Evolutionary conservation across 345 rosid genomes (phyloP), one percentile per base, ranked within the genome.

Genomic region (Excoecaria cochinchinensis): DNA sequence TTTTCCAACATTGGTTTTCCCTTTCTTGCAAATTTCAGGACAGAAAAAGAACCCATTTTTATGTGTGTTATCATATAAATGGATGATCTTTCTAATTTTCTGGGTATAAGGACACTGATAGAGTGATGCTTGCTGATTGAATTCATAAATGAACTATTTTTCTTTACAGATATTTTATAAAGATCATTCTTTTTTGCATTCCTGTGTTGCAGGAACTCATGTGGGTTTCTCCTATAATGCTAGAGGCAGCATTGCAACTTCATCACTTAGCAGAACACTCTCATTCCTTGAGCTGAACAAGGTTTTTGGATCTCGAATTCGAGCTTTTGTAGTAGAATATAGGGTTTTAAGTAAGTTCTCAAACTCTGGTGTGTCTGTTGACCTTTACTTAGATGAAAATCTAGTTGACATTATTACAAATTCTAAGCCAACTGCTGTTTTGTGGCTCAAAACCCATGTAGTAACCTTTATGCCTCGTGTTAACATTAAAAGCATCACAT

Each of bases 371-470:
- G 72, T 67, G 22, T 52, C 85, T 0, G 78, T 77, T 66, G 78
- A 83, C 83, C 82, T 88, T 56, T 74, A 74, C 69, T 78, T 88
- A 11, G 58, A 59, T 78, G 80, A 78, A 42, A 79, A 65, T 66
- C 58, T 62, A 6, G 80, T 79, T 53, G 67, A 73, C 73, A 76
- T 72, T 16, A 51, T 85, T 61, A 48, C 47, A 69, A 42, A 74
- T 55, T 78, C 82, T 53, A 72, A 79, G 39, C 46, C 78, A 16
- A 74, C 80, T 42, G 83, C 82, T 21, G 13, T 74, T 66, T 80
- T 81, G 9, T 84, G 85, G 88, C 77, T 85, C 38, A 75, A 85
- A 74, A 56, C 82, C 61, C 70, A 65, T 47, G 24, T 74, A 12
- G 52, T 68, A 12, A 9, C 80, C 42, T 73, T 46, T 69, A 69